Conservation (phyloP, 257 asterid species). For the Coffea eugenioides region DNA sequence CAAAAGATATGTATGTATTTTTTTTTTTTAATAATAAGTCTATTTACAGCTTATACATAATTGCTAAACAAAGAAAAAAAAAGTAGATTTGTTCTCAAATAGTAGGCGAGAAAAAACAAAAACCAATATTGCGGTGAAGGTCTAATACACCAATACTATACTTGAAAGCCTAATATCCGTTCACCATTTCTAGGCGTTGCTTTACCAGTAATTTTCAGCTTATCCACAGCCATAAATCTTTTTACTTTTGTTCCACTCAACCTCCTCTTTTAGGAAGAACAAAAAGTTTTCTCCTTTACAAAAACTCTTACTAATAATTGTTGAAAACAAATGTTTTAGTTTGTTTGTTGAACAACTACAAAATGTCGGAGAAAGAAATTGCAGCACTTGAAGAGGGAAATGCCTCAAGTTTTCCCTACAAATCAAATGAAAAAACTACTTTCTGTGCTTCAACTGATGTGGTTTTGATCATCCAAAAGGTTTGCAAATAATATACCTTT, state of each 20-base stretch:
- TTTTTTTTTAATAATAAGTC: no score
- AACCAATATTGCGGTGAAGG: no score
- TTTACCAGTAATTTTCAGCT: slow-evolving; percentile 39
- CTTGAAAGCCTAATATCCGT: slow-evolving; percentile 17
- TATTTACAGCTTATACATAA: no score
- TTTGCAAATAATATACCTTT: background rate
- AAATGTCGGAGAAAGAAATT: slow-evolving; percentile 44
- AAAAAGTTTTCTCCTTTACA: background rate
- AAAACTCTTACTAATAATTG: background rate
- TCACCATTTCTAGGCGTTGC: slow-evolving; percentile 36
- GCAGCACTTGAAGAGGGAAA: slow-evolving; percentile 45
- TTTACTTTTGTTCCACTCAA: background rate
- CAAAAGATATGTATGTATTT: no score
- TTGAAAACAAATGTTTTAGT: background rate
- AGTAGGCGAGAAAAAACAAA: background rate
- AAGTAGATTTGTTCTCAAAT: background rate
- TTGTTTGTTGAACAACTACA: background rate
- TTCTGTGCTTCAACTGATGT: slow-evolving; percentile 44
- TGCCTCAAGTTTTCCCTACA: background rate
- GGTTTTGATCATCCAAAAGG: slow-evolving; percentile 52
- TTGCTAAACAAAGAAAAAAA: background rate
- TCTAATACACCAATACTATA: no score
- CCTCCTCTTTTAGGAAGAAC: background rate
- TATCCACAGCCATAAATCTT: slow-evolving; percentile 20
- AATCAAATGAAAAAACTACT: slow-evolving; percentile 21